These are phyloP conservation scores for Fusarium vanettenii DNA, from an alignment of 2,329 filamentous ascomycete species.

Conservation along the genomic window DNA sequence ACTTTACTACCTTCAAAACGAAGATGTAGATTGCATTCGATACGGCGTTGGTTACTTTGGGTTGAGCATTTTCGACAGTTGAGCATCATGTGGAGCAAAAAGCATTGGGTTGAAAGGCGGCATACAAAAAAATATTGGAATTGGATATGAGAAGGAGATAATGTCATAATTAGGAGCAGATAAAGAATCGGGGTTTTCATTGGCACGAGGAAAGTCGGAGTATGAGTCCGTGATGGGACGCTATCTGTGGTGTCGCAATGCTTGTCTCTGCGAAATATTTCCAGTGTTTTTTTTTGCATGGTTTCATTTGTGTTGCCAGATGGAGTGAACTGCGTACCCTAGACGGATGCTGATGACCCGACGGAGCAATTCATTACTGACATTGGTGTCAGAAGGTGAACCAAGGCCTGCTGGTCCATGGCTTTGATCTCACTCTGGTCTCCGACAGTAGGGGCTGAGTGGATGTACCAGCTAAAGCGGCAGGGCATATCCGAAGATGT, in stretches of 20 bases:
- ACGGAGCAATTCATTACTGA: not conserved
- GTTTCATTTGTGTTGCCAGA: not conserved
- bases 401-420: not conserved
- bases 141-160: not conserved
- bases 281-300: not conserved
- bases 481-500: not conserved
- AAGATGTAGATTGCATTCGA: constrained; percentile 12
- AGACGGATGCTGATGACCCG: not conserved
- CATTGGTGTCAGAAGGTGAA: not conserved
- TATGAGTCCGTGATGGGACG: not conserved
- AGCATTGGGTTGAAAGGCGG: not conserved
- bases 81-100: not conserved
- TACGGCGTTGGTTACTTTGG: not conserved
- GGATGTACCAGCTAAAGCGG: not conserved
- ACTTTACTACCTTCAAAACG: not conserved
- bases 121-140: not conserved
- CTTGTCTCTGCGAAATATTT: not conserved
- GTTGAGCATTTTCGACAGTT: not conserved
- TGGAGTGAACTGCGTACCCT: not conserved
- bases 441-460: not conserved
- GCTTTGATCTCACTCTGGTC: not conserved
- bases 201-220: not conserved
- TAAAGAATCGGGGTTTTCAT: not conserved
- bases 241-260: not conserved
- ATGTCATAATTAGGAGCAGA: not conserved